Evolutionary conservation across 2,329 filamentous ascomycete genomes (phyloP), one percentile per base, ranked within the genome.

Genomic region (Karstenula rhodostoma): DNA sequence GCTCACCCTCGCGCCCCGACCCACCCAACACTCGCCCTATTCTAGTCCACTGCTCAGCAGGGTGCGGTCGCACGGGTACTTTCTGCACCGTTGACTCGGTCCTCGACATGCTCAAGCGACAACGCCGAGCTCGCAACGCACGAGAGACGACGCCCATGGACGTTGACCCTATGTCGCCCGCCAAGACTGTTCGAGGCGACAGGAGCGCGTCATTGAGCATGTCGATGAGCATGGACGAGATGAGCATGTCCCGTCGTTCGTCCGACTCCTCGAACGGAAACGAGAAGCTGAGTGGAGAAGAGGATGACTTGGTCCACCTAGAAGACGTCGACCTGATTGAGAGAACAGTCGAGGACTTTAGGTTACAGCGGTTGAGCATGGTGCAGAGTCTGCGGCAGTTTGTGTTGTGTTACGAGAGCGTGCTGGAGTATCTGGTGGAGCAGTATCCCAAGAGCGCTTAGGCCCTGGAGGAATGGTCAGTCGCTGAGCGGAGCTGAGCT

Each of bases 1-100:
- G 83, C 52, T 75, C 81, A 1, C 85, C 84, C 77, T 81, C 84
- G 25, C 88, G 90, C 49, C 88, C 90, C 2, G 80, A 81, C 49
- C 73, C 78, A 2, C 71, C 77, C 15, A 76, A 77, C 51, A 67
- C 84, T 25, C 85, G 92, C 32, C 94, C 94, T 8, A 88, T 97
- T 68, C 78, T 99, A 23, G 94, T 99, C 0, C 95, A 99, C 76
- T 99, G 95, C 80, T 96, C 93, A 56, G 95, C 95, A 4, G 95
- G 95, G 0, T 99, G 95, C 78, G 95, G 95, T 0, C 90, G 95
- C 15, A 99, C 95, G 0, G 95, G 95, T 3, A 94, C 95, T 0
- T 99, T 98, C 74, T 98, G 95, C 77, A 96, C 95, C 0, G 93
- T 98, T 17, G 95, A 98, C 76, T 94, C 90, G 42, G 95, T 98